phyloP scores from a whole-genome alignment of 140 eudicot species.

The Bidens hawaiensis region DNA sequence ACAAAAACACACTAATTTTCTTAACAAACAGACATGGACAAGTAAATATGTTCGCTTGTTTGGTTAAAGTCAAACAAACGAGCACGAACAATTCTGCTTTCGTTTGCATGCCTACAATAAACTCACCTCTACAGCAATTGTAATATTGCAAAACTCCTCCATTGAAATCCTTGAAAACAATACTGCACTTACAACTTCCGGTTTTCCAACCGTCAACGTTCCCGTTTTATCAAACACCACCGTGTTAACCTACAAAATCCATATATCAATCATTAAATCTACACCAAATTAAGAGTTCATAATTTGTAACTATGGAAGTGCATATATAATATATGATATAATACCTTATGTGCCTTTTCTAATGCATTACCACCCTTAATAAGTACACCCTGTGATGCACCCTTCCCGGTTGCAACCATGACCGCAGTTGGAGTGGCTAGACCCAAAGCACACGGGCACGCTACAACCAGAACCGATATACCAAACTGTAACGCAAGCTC shows the following conservation, averaged over 20 bases:
- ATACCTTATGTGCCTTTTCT: conserved; percentile 95
- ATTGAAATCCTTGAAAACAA: conserved; percentile 65
- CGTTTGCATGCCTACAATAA: not conserved
- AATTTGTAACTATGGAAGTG: not conserved
- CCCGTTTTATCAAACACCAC: conserved; percentile 96
- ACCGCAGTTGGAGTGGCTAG: conserved; percentile 98
- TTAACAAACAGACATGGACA: not conserved
- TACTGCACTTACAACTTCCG: conserved; percentile 72
- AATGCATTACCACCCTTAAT: conserved; percentile 94
- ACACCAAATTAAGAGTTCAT: not conserved
- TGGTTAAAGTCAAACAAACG: not conserved
- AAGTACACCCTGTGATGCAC: conserved; percentile 97
- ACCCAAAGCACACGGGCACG: conserved; percentile 98
- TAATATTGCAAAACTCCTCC: conserved; percentile 73
- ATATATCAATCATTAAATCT: conserved; percentile 15
- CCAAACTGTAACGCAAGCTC: conserved; percentile 94
- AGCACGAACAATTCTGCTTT: not conserved
- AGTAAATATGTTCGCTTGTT: not conserved
- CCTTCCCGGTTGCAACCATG: conserved; percentile 98
- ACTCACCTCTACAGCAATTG: conserved; percentile 80
- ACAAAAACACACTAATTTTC: not conserved
- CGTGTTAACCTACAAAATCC: conserved; percentile 60
- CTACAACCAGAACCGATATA: conserved; percentile 91
- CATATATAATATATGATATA: no score
- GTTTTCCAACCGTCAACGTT: conserved; percentile 87